phyloP scores from a whole-genome alignment of 805 yeast genomes.

The Kodamaea jinghongensis region DNA sequence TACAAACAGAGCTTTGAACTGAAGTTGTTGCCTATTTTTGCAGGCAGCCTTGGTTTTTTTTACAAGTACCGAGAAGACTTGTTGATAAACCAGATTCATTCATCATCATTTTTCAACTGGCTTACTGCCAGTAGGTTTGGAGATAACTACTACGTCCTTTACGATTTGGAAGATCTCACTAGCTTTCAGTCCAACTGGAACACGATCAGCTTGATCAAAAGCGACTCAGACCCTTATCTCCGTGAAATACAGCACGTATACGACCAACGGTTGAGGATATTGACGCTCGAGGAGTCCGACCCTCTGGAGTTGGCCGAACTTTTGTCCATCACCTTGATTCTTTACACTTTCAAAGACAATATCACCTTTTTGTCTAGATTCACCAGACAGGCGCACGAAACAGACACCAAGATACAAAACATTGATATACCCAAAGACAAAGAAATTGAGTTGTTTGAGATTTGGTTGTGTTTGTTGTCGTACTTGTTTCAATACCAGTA shows the following conservation, averaged over 20 bases:
- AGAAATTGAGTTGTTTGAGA: conserved; percentile 20
- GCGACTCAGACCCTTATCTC: conserved; percentile 13
- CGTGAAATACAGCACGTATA: conserved; percentile 15
- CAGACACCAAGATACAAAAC: conserved; percentile 14
- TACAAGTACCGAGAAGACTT: conserved; percentile 18
- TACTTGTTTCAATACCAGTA: conserved; percentile 40
- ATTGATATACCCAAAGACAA: conserved; percentile 12
- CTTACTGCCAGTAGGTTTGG: conserved; percentile 22
- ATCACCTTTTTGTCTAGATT: conserved; percentile 15
- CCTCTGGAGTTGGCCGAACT: conserved; percentile 15
- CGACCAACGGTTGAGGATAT: conserved; percentile 12
- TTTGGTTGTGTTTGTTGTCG: conserved; percentile 39
- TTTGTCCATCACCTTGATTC: conserved; percentile 16
- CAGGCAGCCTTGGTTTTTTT: conserved; percentile 23
- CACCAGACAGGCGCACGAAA: conserved; percentile 13
- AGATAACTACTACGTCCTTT: conserved; percentile 13
- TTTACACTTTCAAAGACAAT: conserved; percentile 17
- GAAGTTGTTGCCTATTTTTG: conserved; percentile 22
- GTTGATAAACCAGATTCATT: conserved; percentile 18
- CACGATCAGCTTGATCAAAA: conserved; percentile 11
- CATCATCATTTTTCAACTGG: conserved; percentile 33
- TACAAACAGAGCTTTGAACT: conserved; percentile 15
- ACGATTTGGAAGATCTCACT: conserved; percentile 13
- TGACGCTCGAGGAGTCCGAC: conserved; percentile 6
- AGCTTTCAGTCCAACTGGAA: conserved; percentile 10